Evolutionary conservation across 31 red algal species (phyloP).

Genomic region (Odonthalia washingtoniensis): DNA sequence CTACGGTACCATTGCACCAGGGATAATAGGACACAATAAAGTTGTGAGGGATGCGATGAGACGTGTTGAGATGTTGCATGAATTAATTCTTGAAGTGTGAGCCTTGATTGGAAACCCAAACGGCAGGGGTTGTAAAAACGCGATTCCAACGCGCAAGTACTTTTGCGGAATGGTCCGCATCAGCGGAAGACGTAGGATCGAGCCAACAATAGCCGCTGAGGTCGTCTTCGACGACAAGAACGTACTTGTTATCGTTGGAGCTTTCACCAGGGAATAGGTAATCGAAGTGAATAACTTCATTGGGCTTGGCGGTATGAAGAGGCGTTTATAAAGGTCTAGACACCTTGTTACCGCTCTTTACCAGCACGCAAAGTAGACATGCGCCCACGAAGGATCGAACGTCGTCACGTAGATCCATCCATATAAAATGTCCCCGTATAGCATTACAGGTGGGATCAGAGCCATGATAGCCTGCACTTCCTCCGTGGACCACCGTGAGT

Average conservation of each 20-base stretch:
- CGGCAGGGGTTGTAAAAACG: slow-evolving; percentile 23
- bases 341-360: slow-evolving; percentile 45
- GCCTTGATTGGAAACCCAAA: slow-evolving; percentile 56
- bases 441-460: neutral
- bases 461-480: neutral
- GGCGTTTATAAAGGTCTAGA: slow-evolving; percentile 43
- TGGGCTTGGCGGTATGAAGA: slow-evolving; percentile 16
- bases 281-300: slow-evolving; percentile 56
- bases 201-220: no score
- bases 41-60: slow-evolving; percentile 26
- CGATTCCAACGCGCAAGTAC: slow-evolving; percentile 29
- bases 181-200: no score
- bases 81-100: slow-evolving; percentile 63
- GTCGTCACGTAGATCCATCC: slow-evolving; percentile 32
- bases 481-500: neutral
- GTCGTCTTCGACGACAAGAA: no score
- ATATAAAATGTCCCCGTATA: neutral
- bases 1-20: no score
- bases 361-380: slow-evolving; percentile 30
- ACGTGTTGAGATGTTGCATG: neutral
- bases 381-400: no score
- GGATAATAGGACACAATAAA: slow-evolving; percentile 26
- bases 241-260: no score
- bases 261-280: no score
- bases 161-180: slow-evolving; percentile 7